Evolutionary conservation across 2,329 filamentous ascomycete genomes (phyloP).

Genomic region (Colletotrichum truncatum): DNA sequence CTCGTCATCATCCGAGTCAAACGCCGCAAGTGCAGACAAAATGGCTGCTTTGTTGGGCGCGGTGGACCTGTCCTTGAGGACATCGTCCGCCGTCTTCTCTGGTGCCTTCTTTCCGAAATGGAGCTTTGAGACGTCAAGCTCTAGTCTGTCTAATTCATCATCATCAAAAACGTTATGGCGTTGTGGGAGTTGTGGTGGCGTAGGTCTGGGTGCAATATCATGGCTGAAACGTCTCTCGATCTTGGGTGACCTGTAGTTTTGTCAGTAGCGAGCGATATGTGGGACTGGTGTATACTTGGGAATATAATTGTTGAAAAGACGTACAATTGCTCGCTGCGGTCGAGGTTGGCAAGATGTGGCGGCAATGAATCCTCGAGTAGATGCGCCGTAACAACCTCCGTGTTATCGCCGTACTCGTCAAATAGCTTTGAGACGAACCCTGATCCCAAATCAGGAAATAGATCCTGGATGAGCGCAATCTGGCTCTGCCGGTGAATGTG

Average conservation of each 20-base stretch:
- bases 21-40: slow-evolving; percentile 84
- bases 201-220: slow-evolving; percentile 66
- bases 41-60: slow-evolving; percentile 86
- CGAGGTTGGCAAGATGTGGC: slow-evolving; percentile 68
- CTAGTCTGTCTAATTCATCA: slow-evolving; percentile 80
- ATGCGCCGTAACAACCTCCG: slow-evolving; percentile 83
- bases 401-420: slow-evolving; percentile 80
- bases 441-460: slow-evolving; percentile 88
- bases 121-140: slow-evolving; percentile 71
- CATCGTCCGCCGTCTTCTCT: slow-evolving; percentile 73
- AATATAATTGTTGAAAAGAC: slow-evolving; percentile 35
- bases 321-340: slow-evolving; percentile 72
- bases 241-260: slow-evolving; percentile 32
- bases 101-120: slow-evolving; percentile 80
- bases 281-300: slow-evolving; percentile 7
- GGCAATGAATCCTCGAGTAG: slow-evolving; percentile 83
- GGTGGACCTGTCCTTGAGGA: slow-evolving; percentile 71
- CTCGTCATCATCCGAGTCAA: slow-evolving; percentile 95
- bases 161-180: slow-evolving; percentile 82
- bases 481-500: slow-evolving; percentile 86
- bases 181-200: slow-evolving; percentile 62
- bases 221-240: slow-evolving; percentile 27
- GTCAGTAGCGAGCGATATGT: too few species aligned
- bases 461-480: slow-evolving; percentile 89
- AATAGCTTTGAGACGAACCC: slow-evolving; percentile 83